Percentiles rank a stretch among this genome's conserved stretches.
Conservation (phyloP, 441 rosid genomes). For the Adansonia madagascariensis region DNA sequence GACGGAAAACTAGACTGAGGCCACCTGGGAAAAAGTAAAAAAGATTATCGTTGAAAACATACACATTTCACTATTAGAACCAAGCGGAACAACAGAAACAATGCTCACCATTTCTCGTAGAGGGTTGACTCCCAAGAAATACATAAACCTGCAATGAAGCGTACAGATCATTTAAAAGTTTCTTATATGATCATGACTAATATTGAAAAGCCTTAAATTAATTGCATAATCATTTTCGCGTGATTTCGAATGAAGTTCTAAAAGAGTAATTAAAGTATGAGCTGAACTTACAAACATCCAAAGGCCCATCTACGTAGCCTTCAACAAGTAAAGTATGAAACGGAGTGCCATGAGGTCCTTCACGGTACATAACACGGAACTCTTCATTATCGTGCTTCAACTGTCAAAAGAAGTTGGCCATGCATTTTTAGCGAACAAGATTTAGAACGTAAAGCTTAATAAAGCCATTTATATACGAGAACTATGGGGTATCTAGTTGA, state of each 20-base stretch:
- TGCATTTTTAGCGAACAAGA: neutral
- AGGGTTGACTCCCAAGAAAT: constrained; percentile 77
- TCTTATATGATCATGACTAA: constrained; percentile 9
- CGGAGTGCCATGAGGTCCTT: constrained; percentile 85
- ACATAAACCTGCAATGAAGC: constrained; percentile 70
- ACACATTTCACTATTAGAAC: neutral
- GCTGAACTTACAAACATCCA: constrained; percentile 73
- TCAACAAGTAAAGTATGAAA: constrained; percentile 87
- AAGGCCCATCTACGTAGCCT: constrained; percentile 85
- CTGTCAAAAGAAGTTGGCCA: constrained; percentile 41
- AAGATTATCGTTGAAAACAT: neutral
- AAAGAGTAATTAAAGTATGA: neutral
- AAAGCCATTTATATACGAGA: neutral
- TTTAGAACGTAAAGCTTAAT: constrained; percentile 4
- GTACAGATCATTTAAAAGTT: constrained; percentile 23
- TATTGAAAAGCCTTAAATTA: constrained; percentile 21
- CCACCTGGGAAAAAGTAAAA: constrained; percentile 63
- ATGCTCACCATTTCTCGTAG: constrained; percentile 76
- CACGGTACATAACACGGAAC: constrained; percentile 91
- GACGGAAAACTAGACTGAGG: constrained; percentile 73
- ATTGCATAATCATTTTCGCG: constrained; percentile 2
- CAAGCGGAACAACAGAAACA: constrained; percentile 1
- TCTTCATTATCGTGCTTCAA: constrained; percentile 82
- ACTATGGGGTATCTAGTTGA: neutral
- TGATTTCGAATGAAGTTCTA: constrained; percentile 23